A percentile compares a stretch with the other conserved stretches of the same genome.
Evolutionary conservation across 2,329 filamentous ascomycete species (phyloP).

Genomic region (Diaporthe longicolla): DNA sequence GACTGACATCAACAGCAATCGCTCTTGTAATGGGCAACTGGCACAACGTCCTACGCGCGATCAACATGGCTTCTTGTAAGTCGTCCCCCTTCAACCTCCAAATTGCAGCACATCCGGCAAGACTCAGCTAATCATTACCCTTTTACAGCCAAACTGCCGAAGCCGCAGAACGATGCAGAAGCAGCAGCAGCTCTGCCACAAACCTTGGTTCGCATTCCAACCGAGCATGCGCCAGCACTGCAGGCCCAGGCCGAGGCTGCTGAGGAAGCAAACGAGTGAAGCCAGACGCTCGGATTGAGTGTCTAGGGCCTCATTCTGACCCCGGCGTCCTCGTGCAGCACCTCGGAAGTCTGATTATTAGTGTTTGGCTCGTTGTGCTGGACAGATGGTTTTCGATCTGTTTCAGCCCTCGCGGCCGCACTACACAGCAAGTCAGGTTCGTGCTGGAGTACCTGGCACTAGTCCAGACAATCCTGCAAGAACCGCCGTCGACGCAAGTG

Average conservation of each 20-base stretch:
- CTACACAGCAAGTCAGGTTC: constrained; percentile 10
- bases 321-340: background rate
- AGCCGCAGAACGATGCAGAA: constrained; percentile 63
- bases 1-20: constrained; percentile 69
- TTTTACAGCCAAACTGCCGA: constrained; percentile 77
- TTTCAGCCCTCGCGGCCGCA: constrained; percentile 25
- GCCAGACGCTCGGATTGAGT: background rate
- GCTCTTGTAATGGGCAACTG: constrained; percentile 89
- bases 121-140: background rate
- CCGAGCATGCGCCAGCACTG: constrained; percentile 78
- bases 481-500: background rate
- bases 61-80: constrained; percentile 88
- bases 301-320: background rate
- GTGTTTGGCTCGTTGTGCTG: constrained; percentile 10
- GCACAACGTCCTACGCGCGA: constrained; percentile 87
- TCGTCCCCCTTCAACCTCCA: constrained; percentile 42
- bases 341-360: background rate
- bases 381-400: background rate
- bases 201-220: constrained; percentile 87
- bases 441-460: background rate
- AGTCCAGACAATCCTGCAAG: too few relatives aligned
- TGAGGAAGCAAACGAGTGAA: constrained; percentile 53
- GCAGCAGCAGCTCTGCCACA: constrained; percentile 77
- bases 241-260: constrained; percentile 72
- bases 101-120: constrained; percentile 28